These are phyloP conservation scores for Iris pallida DNA, from an alignment of 116 monocot genomes.

Conservation along the genomic window DNA sequence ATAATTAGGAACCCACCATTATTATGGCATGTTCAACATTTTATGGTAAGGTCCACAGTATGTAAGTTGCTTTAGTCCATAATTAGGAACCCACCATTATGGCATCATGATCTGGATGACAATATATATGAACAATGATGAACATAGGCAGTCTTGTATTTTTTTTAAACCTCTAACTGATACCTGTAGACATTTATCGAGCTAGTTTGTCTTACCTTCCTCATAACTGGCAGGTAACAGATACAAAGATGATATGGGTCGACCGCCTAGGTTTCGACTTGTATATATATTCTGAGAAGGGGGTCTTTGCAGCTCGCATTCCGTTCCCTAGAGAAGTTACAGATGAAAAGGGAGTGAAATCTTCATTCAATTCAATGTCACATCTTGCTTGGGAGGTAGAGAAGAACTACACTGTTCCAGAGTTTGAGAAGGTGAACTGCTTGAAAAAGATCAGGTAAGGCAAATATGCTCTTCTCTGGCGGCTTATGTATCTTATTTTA, in stretches of 20 bases:
- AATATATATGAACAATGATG: too few relatives aligned
- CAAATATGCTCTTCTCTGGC: too few relatives aligned
- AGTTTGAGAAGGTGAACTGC: conserved; percentile 62
- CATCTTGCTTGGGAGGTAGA: conserved; percentile 95
- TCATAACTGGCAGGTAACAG: conserved; percentile 41
- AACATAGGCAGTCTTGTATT: background rate
- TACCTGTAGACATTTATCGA: background rate
- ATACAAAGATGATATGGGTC: conserved; percentile 79
- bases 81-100: too few relatives aligned
- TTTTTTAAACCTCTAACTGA: background rate
- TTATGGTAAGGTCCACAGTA: too few relatives aligned
- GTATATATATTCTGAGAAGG: conserved; percentile 42
- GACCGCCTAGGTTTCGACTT: conserved; percentile 84
- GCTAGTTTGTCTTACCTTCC: background rate
- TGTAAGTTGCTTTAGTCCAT: too few relatives aligned
- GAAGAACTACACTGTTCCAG: conserved; percentile 54
- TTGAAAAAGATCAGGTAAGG: conserved; percentile 61
- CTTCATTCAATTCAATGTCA: conserved; percentile 87
- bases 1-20: too few relatives aligned
- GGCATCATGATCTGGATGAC: too few relatives aligned
- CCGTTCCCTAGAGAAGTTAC: conserved; percentile 81
- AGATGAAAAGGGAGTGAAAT: conserved; percentile 85
- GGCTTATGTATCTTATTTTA: too few relatives aligned
- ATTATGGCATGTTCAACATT: too few relatives aligned
- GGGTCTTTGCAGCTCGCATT: conserved; percentile 57